Percentiles rank a stretch among this genome's conserved stretches.
These are phyloP conservation scores for Dunaliella primolecta DNA, from an alignment of 139 green algal genomes.

Conservation along the genomic window DNA sequence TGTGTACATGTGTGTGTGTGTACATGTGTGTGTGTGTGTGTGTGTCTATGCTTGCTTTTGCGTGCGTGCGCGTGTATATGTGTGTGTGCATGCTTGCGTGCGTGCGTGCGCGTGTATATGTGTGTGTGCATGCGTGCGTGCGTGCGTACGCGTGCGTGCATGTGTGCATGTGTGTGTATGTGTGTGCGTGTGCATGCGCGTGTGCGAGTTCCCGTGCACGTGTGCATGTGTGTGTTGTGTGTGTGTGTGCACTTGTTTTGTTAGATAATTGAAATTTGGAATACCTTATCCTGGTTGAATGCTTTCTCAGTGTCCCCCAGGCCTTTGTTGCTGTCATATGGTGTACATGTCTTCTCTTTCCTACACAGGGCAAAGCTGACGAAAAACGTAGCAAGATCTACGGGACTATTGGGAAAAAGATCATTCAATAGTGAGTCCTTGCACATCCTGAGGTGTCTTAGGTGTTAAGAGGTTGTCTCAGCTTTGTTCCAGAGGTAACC, in stretches of 20 bases:
- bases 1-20: too few relatives aligned
- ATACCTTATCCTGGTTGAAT: neutral
- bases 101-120: too few relatives aligned
- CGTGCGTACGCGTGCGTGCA: neutral
- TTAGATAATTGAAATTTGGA: neutral
- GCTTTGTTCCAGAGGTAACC: neutral
- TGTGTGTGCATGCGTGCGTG: neutral
- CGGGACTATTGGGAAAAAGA: slow-evolving; percentile 85
- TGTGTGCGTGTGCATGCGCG: neutral
- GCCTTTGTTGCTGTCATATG: neutral
- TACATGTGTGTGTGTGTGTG: too few relatives aligned
- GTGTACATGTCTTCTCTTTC: neutral
- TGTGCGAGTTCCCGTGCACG: slow-evolving; percentile 18
- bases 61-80: too few relatives aligned
- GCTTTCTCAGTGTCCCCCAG: neutral
- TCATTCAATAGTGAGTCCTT: slow-evolving; percentile 63
- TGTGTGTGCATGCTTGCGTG: too few relatives aligned
- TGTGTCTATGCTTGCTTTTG: too few relatives aligned
- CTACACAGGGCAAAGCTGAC: slow-evolving; percentile 60
- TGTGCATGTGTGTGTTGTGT: slow-evolving; percentile 68
- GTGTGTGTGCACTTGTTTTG: slow-evolving; percentile 71
- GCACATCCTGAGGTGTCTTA: neutral
- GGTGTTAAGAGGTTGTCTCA: neutral
- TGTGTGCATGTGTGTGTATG: neutral
- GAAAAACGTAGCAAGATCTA: slow-evolving; percentile 82